Percentiles rank a stretch among this genome's conserved stretches.
Conservation (phyloP, 2,329 filamentous ascomycete species). For the Trichothecium sympodiale region DNA sequence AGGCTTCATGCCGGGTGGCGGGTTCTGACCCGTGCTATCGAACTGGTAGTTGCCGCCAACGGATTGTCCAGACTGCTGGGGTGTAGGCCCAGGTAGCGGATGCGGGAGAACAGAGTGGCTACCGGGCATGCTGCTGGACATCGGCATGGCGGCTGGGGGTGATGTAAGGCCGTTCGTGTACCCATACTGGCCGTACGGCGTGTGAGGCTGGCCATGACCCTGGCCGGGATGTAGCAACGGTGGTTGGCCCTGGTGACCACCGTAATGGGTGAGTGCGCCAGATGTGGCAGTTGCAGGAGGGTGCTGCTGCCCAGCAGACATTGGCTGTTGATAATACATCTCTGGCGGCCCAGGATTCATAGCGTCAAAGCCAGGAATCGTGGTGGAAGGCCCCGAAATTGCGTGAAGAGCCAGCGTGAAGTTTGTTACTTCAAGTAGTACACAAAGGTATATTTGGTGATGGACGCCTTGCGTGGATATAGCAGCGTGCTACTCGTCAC, state of each 20-base stretch:
- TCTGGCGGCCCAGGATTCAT: constrained; percentile 81
- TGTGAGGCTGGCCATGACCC: constrained; percentile 43
- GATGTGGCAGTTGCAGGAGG: constrained; percentile 69
- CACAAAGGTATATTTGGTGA: not conserved
- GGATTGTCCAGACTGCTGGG: too few species aligned
- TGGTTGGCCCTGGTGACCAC: constrained; percentile 56
- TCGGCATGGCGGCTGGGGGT: constrained; percentile 59
- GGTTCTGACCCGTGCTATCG: constrained; percentile 85
- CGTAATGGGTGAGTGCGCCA: constrained; percentile 61
- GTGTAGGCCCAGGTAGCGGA: constrained; percentile 46
- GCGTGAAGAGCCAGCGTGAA: constrained; percentile 18
- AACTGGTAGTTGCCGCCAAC: constrained; percentile 46
- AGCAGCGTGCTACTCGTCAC: constrained; percentile 16
- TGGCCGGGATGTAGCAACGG: constrained; percentile 45
- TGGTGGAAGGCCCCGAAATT: constrained; percentile 17
- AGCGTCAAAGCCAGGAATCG: constrained; percentile 26
- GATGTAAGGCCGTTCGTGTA: constrained; percentile 72
- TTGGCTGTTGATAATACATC: constrained; percentile 76
- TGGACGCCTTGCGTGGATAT: not conserved
- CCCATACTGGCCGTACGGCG: constrained; percentile 56
- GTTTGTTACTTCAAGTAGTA: not conserved
- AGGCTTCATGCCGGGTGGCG: constrained; percentile 90
- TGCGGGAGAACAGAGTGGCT: constrained; percentile 51
- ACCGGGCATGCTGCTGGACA: constrained; percentile 57
- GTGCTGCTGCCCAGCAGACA: constrained; percentile 66